Percentiles rank a stretch among this genome's conserved stretches.
These are phyloP conservation scores for Abelmoschus esculentus DNA, from an alignment of 345 rosid species.

Conservation along the genomic window DNA sequence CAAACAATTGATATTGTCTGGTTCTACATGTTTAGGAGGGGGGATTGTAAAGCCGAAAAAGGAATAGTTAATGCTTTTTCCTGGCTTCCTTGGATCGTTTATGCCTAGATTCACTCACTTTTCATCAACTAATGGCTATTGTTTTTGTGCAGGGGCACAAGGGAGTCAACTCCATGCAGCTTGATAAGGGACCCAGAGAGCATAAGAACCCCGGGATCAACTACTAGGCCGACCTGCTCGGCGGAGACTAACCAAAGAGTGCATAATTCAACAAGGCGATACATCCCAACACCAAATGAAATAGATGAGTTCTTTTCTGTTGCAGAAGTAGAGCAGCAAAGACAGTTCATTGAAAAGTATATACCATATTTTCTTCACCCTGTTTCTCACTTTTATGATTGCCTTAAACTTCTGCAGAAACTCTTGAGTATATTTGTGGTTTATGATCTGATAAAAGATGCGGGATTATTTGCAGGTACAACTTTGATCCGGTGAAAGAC, in stretches of 20 bases:
- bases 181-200: slow-evolving; percentile 60
- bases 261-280: slow-evolving; percentile 29
- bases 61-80: background rate
- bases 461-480: slow-evolving; percentile 55
- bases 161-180: slow-evolving; percentile 94
- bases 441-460: slow-evolving; percentile 9
- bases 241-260: slow-evolving; percentile 35
- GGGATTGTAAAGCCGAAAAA: background rate
- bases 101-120: slow-evolving; percentile 12
- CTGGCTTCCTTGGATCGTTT: background rate
- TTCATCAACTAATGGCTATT: background rate
- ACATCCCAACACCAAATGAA: slow-evolving; percentile 59
- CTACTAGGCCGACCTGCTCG: slow-evolving; percentile 39
- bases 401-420: background rate
- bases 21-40: background rate
- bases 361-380: background rate
- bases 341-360: slow-evolving; percentile 72
- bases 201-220: slow-evolving; percentile 57
- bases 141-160: slow-evolving; percentile 49
- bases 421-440: background rate
- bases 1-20: background rate
- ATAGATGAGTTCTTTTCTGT: slow-evolving; percentile 73
- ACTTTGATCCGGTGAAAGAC: slow-evolving; percentile 90
- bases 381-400: background rate
- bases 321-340: slow-evolving; percentile 75